Conservation (phyloP, 2,329 filamentous ascomycete species). For the Fusarium citri region DNA sequence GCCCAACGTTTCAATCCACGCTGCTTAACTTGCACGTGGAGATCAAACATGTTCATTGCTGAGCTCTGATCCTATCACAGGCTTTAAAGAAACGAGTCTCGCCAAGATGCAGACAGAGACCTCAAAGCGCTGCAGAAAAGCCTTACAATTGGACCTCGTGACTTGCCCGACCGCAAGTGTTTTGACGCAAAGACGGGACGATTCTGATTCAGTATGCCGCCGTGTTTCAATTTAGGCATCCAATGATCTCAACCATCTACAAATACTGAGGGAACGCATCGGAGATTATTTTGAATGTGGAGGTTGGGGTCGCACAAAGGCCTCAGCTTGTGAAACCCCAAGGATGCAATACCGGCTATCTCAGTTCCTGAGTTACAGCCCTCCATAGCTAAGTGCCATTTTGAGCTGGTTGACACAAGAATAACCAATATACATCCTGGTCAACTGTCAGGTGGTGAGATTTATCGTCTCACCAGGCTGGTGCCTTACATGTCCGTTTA, state of each 20-base stretch:
- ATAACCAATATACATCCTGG: constrained; percentile 28
- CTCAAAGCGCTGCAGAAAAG: constrained; percentile 14
- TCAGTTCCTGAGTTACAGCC: constrained; percentile 20
- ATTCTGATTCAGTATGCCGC: constrained; percentile 10
- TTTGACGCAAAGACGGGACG: constrained; percentile 4
- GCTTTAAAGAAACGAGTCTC: constrained; percentile 7
- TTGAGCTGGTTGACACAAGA: constrained; percentile 22
- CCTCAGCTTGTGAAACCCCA: constrained; percentile 31
- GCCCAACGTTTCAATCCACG: constrained; percentile 34
- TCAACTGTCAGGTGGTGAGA: constrained; percentile 25
- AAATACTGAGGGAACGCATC: constrained; percentile 17
- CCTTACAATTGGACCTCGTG: constrained; percentile 8
- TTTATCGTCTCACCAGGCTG: constrained; percentile 32
- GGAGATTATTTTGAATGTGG: constrained; percentile 37
- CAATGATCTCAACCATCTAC: constrained; percentile 3
- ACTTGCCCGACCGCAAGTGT: constrained; percentile 3
- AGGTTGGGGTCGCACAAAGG: constrained; percentile 28
- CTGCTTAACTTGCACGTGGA: constrained; percentile 34
- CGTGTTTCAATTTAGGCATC: constrained; percentile 10
- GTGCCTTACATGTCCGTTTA: constrained; percentile 40
- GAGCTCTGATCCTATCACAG: constrained; percentile 25
- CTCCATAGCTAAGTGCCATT: constrained; percentile 12
- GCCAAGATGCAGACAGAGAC: constrained; percentile 3
- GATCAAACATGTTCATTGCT: constrained; percentile 25
- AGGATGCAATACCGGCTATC: constrained; percentile 15